phyloP scores from a whole-genome alignment of 495 filamentous ascomycete genomes.

The Neurospora pannonica region DNA sequence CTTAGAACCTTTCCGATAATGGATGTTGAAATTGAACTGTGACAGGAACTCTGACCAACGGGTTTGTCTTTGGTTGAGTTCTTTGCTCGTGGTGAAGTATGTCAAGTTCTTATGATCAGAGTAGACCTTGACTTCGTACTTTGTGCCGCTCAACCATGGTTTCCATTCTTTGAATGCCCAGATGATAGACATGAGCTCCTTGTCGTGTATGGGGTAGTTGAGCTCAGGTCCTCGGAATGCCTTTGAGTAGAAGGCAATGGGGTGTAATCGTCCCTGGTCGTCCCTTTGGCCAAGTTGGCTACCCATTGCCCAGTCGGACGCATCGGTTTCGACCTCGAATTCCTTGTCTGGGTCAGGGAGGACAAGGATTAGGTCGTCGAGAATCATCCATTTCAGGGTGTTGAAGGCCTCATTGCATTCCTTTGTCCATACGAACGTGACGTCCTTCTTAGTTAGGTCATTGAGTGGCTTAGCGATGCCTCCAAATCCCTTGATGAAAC shows the following conservation, averaged over 20 bases:
- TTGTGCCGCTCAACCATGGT: not conserved
- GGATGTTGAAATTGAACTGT: not conserved
- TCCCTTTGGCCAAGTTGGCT: not conserved
- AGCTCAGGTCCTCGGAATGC: not conserved
- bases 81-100: not conserved
- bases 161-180: slow-evolving; percentile 1
- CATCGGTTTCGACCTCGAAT: not conserved
- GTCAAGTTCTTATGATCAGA: slow-evolving; percentile 4
- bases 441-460: not conserved
- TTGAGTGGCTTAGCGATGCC: not conserved
- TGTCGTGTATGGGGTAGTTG: slow-evolving; percentile 19
- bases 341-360: not conserved
- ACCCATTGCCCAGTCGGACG: not conserved
- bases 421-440: not conserved
- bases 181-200: slow-evolving; percentile 5
- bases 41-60: slow-evolving; percentile 6
- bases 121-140: not conserved
- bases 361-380: not conserved
- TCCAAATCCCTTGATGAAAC: slow-evolving; percentile 1
- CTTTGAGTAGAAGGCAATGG: slow-evolving; percentile 6
- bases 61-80: not conserved
- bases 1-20: too few relatives aligned
- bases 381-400: not conserved
- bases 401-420: not conserved
- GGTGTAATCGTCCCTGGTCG: not conserved